These are phyloP conservation scores for Wickerhamiella alocasiicola DNA, from an alignment of 805 yeast species.

Conservation along the genomic window DNA sequence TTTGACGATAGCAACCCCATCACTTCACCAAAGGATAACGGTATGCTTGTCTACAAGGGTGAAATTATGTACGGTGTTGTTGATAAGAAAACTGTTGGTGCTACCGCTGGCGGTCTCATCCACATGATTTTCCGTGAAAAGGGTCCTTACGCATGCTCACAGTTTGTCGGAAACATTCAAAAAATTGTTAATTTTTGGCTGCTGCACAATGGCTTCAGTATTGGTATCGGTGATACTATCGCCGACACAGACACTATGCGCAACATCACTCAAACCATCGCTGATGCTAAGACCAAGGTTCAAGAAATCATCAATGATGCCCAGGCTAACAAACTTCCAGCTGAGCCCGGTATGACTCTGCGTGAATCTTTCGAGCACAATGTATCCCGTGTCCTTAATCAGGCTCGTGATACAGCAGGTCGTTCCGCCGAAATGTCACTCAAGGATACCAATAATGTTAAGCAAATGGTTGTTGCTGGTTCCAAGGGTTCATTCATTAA, in stretches of 20 bases:
- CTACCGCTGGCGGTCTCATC: slow-evolving; percentile 94
- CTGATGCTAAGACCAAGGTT: slow-evolving; percentile 85
- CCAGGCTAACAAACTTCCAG: slow-evolving; percentile 73
- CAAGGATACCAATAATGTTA: slow-evolving; percentile 88
- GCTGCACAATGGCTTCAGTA: slow-evolving; percentile 91
- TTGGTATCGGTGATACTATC: slow-evolving; percentile 99
- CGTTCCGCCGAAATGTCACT: slow-evolving; percentile 94
- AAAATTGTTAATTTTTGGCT: slow-evolving; percentile 95
- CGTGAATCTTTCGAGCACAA: slow-evolving; percentile 97
- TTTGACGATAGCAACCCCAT: slow-evolving; percentile 81
- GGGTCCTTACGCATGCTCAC: slow-evolving; percentile 84
- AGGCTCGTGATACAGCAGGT: slow-evolving; percentile 99
- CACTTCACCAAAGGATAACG: slow-evolving; percentile 79
- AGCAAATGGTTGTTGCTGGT: slow-evolving; percentile 98
- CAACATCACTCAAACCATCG: slow-evolving; percentile 82
- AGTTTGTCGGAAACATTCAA: slow-evolving; percentile 81
- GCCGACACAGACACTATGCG: slow-evolving; percentile 96
- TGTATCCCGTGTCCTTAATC: slow-evolving; percentile 86
- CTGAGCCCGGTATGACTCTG: slow-evolving; percentile 99
- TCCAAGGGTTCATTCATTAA: slow-evolving; percentile 98
- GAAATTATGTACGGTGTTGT: slow-evolving; percentile 96
- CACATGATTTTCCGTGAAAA: slow-evolving; percentile 97
- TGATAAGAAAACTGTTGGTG: slow-evolving; percentile 96
- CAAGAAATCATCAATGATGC: slow-evolving; percentile 90
- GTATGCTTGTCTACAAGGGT: slow-evolving; percentile 92